A percentile compares a stretch with the other conserved stretches of the same genome.
Conservation (phyloP, 1,284 basidiomycete genomes). For the Ustilago lituana region DNA sequence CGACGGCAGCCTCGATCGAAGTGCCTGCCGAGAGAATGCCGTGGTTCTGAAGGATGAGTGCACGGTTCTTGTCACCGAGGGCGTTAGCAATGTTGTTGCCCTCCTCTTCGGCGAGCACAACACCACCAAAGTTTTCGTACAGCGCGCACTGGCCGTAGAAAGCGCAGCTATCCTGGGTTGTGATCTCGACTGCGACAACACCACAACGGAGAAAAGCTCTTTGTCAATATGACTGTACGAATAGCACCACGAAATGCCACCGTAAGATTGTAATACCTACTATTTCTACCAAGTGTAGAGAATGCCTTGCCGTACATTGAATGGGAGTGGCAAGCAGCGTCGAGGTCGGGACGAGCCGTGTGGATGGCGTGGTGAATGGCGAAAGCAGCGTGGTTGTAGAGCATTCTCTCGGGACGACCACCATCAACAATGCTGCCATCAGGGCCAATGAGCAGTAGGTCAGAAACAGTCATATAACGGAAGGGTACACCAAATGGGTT, state of each 20-base stretch:
- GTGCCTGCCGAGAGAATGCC: conserved; percentile 72
- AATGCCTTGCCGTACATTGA: conserved; percentile 74
- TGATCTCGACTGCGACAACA: conserved; percentile 67
- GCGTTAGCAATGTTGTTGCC: conserved; percentile 72
- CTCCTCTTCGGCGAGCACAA: conserved; percentile 74
- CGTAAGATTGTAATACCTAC: conserved; percentile 51
- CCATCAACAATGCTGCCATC: conserved; percentile 52
- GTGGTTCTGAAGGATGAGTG: conserved; percentile 71
- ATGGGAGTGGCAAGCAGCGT: conserved; percentile 76
- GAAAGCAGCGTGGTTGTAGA: conserved; percentile 70
- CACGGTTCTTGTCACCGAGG: conserved; percentile 71
- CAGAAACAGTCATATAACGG: conserved; percentile 50
- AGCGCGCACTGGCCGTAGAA: conserved; percentile 65
- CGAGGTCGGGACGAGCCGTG: conserved; percentile 73
- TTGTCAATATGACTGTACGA: no score
- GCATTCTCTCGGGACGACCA: conserved; percentile 50
- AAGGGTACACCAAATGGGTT: conserved; percentile 58
- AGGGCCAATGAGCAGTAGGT: conserved; percentile 54
- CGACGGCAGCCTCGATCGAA: conserved; percentile 69
- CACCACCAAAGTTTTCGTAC: conserved; percentile 71
- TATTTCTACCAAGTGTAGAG: conserved; percentile 72
- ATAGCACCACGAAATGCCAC: no score
- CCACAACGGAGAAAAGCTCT: no score
- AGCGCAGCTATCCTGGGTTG: conserved; percentile 67
- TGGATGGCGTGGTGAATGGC: conserved; percentile 74